phyloP scores from a whole-genome alignment of 73 alveolate species.

The Blepharisma japonicum region DNA sequence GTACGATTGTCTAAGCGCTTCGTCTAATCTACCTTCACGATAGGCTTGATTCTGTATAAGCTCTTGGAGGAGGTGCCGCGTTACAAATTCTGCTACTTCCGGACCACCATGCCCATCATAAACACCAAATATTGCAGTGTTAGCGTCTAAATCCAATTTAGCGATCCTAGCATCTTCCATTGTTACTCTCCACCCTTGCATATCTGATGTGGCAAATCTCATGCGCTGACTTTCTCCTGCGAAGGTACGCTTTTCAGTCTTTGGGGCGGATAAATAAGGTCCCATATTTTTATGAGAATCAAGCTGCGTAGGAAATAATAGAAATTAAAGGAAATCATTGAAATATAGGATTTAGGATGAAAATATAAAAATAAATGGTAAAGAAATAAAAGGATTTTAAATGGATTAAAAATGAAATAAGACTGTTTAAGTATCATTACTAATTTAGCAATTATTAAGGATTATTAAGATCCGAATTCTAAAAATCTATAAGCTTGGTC shows the following conservation, averaged over 20 bases:
- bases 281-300: conserved; percentile 41
- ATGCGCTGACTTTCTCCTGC: conserved; percentile 43
- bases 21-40: conserved; percentile 64
- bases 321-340: too few species aligned
- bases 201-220: conserved; percentile 71
- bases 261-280: conserved; percentile 63
- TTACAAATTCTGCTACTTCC: conserved; percentile 83
- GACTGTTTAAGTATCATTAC: too few species aligned
- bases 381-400: too few species aligned
- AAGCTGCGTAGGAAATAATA: too few species aligned
- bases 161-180: conserved; percentile 90
- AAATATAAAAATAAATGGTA: too few species aligned
- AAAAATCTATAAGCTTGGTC: too few species aligned
- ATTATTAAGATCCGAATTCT: too few species aligned
- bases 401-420: too few species aligned
- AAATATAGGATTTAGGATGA: too few species aligned
- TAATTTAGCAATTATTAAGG: too few species aligned
- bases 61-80: conserved; percentile 52
- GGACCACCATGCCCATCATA: conserved; percentile 97
- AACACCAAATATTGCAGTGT: conserved; percentile 80
- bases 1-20: conserved; percentile 81
- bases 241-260: conserved; percentile 38
- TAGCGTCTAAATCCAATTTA: conserved; percentile 52
- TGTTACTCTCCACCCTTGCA: conserved; percentile 84
- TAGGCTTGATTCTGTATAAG: conserved; percentile 61